Evolutionary conservation across 2,329 filamentous ascomycete species (phyloP), one percentile per base, ranked within the genome.

Genomic region (Xylariaceae sp.): DNA sequence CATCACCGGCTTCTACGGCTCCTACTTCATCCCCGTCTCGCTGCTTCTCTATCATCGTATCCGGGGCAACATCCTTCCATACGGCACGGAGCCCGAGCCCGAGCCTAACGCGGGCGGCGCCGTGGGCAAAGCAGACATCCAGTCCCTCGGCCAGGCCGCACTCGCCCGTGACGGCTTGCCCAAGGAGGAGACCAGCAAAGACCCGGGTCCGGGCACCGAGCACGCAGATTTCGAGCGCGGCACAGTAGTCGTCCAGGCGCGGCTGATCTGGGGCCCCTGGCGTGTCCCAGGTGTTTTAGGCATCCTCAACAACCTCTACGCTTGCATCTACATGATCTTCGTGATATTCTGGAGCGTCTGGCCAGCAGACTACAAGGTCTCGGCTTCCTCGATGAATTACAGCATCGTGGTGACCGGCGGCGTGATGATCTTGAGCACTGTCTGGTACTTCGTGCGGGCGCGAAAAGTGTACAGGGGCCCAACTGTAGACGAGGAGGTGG

Each of bases 331-430:
- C 45, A 63, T 69, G 47, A 37, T 68, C 2, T 64, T 76, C 23
- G 58, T 75, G 2, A 63, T 71, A 11, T 75, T 78, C 52, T 77
- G 69, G 60, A 65, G 60, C 15, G 68, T 76, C 29, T 72, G 65
- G 65, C 70, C 57, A 1, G 57, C 59, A 1, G 45, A 39, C 3
- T 54, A 44, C 0, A 50, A 50, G 1, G 45, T 56, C 2, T 49
- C 51, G 6, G 45, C 58, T 0, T 45, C 51, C 1, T 62, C 53
- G 10, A 65, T 68, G 58, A 72, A 72, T 47, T 72, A 61, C 41
- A 63, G 57, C 13, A 50, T 66, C 5, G 42, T 71, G 3, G 58
- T 70, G 0, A 66, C 63, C 12, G 61, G 56, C 0, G 52, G 49
- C 0, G 56, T 64, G 1, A 42, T 64, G 3, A 46, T 65, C 2